Conservation (phyloP, 2,329 filamentous ascomycete species). For the Hypoxylon sp. region DNA sequence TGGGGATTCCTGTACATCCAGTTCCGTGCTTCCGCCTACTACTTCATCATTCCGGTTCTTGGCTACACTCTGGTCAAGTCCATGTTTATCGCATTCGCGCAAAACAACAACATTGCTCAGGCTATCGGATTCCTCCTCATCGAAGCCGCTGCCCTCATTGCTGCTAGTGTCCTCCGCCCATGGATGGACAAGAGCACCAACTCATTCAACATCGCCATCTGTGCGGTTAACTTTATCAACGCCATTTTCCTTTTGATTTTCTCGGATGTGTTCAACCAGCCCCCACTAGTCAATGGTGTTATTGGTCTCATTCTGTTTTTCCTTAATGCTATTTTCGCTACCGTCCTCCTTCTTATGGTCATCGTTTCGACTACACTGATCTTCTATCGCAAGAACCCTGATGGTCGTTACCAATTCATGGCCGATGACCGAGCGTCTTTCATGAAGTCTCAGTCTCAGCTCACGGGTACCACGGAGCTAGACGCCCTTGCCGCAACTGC, state of each 20-base stretch:
- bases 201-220: constrained; percentile 89
- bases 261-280: constrained; percentile 84
- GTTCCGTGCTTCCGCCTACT: constrained; percentile 89
- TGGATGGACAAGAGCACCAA: constrained; percentile 98
- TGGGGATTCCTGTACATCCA: constrained; percentile 94
- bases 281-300: constrained; percentile 82
- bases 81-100: constrained; percentile 84
- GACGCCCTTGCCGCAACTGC: constrained; percentile 87
- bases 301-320: constrained; percentile 89
- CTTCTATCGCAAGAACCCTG: constrained; percentile 86
- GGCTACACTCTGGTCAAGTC: constrained; percentile 82
- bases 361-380: constrained; percentile 76
- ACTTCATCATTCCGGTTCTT: constrained; percentile 84
- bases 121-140: constrained; percentile 83
- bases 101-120: constrained; percentile 76
- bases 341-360: constrained; percentile 83
- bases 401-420: constrained; percentile 90
- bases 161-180: constrained; percentile 81
- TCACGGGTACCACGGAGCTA: constrained; percentile 79
- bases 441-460: constrained; percentile 87
- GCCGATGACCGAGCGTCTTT: constrained; percentile 89
- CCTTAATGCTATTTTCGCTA: constrained; percentile 82
- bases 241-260: constrained; percentile 85
- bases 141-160: constrained; percentile 79
- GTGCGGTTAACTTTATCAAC: constrained; percentile 85